A percentile compares a stretch with the other conserved stretches of the same genome.
phyloP scores from a whole-genome alignment of 257 asterid genomes.

The Nicotiana otophora region DNA sequence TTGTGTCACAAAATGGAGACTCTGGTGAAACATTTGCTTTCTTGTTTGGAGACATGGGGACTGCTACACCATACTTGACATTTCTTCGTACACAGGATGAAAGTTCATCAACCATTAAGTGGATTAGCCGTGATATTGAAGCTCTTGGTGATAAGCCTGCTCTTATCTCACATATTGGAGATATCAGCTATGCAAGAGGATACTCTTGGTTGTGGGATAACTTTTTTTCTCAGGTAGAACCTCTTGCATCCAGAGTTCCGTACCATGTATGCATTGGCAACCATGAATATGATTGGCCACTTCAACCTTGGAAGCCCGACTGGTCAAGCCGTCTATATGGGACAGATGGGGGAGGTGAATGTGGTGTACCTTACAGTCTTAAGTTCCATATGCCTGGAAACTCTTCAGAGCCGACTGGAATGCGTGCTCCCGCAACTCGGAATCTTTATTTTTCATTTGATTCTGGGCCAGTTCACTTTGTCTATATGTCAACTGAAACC shows the following conservation, averaged over 20 bases:
- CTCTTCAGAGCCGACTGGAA: slow-evolving; percentile 75
- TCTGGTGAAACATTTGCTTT: slow-evolving; percentile 65
- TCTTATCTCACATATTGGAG: slow-evolving; percentile 87
- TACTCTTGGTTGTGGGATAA: slow-evolving; percentile 95
- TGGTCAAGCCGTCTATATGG: slow-evolving; percentile 59
- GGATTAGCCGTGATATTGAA: slow-evolving; percentile 77
- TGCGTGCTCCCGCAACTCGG: slow-evolving; percentile 66
- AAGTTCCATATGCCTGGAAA: slow-evolving; percentile 90
- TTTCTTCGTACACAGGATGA: slow-evolving; percentile 70
- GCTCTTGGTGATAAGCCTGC: slow-evolving; percentile 76
- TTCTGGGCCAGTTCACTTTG: slow-evolving; percentile 80
- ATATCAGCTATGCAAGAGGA: slow-evolving; percentile 94
- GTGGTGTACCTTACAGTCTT: slow-evolving; percentile 88
- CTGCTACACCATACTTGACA: slow-evolving; percentile 74
- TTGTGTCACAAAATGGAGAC: slow-evolving; percentile 51
- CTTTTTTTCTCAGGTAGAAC: slow-evolving; percentile 75
- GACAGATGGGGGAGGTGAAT: slow-evolving; percentile 92
- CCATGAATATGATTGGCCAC: slow-evolving; percentile 90
- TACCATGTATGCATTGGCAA: slow-evolving; percentile 94
- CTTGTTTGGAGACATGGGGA: slow-evolving; percentile 97
- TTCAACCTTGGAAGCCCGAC: slow-evolving; percentile 91
- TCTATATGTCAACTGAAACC: slow-evolving; percentile 81
- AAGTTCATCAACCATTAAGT: slow-evolving; percentile 70
- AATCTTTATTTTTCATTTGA: slow-evolving; percentile 83
- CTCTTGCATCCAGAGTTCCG: slow-evolving; percentile 70